Evolutionary conservation across 768 basidiomycete genomes (phyloP), one percentile per base, ranked within the genome.

Genomic region (Suillus lakei): DNA sequence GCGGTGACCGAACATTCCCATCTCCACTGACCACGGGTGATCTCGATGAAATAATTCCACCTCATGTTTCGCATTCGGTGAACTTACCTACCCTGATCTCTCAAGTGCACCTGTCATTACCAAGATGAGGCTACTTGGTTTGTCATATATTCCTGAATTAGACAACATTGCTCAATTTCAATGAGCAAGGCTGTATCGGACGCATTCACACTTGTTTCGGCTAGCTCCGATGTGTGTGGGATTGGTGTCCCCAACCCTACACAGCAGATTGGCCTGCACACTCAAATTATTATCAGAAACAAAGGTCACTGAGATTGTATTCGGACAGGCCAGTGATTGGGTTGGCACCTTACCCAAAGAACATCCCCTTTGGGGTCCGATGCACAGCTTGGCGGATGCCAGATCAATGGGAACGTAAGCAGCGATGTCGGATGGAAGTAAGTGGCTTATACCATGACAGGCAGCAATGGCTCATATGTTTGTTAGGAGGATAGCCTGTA

Each of bases 401-500:
- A 92, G 93, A 68, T 93, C 9, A 8, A 21, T 8, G 21, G 95
- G 13, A 93, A 93, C 71, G 94, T 97, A n/a, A 91, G 84, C 73
- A 93, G 91, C 71, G 91, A 91, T 5, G 87, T 97, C 6, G 97
- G 80, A 95, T 98, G 93, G 95, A 98, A 87, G 92, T 94, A 72
- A 62, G 90, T 79, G 30, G 46, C 21, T 28, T 56, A 32, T 67
- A 12, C 48, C 56, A n/a, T 18, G 65, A 41, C 21, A 62, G 28
- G 23, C 12, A 38, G 23, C 26, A 64, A 26, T 21, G 16, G 36
- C 66, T 64, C 28, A 41, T 68, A 26, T 50, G 10, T n/a, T 48
- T 98, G 88, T 80, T 96, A 13, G 95, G 95, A 96, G 76, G 94
- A 96, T 67, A 97, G 97, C 3, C 77, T 99, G 62, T 98, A 96